phyloP scores from a whole-genome alignment of 1,284 basidiomycete species.

The Leccinum griseonigrum region DNA sequence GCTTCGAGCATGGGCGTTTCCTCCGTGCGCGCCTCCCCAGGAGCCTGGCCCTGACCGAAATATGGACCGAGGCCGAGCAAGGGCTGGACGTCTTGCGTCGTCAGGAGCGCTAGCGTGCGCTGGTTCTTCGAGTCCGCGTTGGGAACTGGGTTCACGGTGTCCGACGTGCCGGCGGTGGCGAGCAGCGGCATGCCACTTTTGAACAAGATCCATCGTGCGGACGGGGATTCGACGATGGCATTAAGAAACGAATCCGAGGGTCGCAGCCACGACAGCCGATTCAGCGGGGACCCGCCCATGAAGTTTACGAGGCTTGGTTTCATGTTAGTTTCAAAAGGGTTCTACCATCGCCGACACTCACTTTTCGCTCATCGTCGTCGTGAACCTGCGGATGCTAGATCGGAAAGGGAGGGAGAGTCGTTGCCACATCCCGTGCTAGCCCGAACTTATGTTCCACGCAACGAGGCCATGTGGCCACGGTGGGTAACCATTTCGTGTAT shows the following conservation, averaged over 20 bases:
- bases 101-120: slow-evolving; percentile 48
- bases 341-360: slow-evolving; percentile 14
- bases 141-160: background rate
- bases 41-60: slow-evolving; percentile 65
- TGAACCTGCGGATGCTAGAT: slow-evolving; percentile 4
- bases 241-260: slow-evolving; percentile 72
- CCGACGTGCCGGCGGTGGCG: slow-evolving; percentile 25
- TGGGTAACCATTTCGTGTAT: background rate
- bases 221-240: slow-evolving; percentile 53
- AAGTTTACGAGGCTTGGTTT: slow-evolving; percentile 29
- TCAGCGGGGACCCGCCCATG: slow-evolving; percentile 69
- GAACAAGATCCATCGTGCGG: slow-evolving; percentile 75
- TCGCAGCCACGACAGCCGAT: slow-evolving; percentile 84
- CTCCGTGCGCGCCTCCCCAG: slow-evolving; percentile 42
- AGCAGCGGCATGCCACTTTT: slow-evolving; percentile 65
- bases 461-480: slow-evolving; percentile 10
- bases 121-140: slow-evolving; percentile 6
- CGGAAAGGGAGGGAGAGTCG: slow-evolving; percentile 2
- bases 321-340: background rate
- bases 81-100: slow-evolving; percentile 50
- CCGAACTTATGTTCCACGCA: slow-evolving; percentile 7
- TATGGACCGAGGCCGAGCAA: slow-evolving; percentile 47
- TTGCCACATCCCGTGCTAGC: background rate
- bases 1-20: slow-evolving; percentile 55
- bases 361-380: slow-evolving; percentile 29